phyloP scores from a whole-genome alignment of 441 rosid species.

The Lepidium campestre region DNA sequence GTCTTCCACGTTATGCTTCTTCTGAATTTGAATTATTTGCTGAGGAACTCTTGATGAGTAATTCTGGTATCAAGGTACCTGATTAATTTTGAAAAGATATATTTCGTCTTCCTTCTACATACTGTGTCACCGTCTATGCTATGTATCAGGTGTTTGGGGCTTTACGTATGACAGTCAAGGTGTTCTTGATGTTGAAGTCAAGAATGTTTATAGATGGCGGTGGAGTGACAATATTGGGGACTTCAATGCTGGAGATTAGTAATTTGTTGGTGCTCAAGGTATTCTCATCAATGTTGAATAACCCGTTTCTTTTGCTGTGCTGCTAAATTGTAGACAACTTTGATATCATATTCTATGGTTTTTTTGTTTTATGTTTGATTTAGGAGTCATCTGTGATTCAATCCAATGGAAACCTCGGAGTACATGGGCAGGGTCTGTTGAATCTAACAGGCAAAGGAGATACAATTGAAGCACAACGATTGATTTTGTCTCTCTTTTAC shows the following conservation, averaged over 20 bases:
- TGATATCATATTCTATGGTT: neutral
- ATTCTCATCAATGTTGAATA: conserved; percentile 1
- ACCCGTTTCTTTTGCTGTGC: conserved; percentile 9
- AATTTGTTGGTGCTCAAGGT: conserved; percentile 90
- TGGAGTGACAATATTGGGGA: conserved; percentile 61
- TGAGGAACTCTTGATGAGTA: conserved; percentile 86
- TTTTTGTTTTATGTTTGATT: neutral
- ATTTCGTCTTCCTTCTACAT: neutral
- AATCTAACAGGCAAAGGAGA: conserved; percentile 83
- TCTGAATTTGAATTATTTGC: conserved; percentile 92
- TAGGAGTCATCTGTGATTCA: conserved; percentile 87
- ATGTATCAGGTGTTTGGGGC: conserved; percentile 74
- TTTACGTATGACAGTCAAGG: conserved; percentile 83
- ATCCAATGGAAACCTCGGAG: conserved; percentile 91
- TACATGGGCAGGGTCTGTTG: conserved; percentile 81
- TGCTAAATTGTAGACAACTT: neutral
- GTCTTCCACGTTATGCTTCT: conserved; percentile 69
- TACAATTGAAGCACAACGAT: conserved; percentile 76
- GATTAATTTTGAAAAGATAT: neutral
- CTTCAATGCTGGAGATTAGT: conserved; percentile 84
- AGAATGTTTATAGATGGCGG: conserved; percentile 79
- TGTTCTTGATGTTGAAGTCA: conserved; percentile 90
- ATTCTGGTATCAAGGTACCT: conserved; percentile 64
- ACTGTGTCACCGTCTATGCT: conserved; percentile 4
- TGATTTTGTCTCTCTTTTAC: conserved; percentile 70